These are phyloP conservation scores for Aspergillus novofumigatus DNA, from an alignment of 2,329 filamentous ascomycete species.

Conservation along the genomic window DNA sequence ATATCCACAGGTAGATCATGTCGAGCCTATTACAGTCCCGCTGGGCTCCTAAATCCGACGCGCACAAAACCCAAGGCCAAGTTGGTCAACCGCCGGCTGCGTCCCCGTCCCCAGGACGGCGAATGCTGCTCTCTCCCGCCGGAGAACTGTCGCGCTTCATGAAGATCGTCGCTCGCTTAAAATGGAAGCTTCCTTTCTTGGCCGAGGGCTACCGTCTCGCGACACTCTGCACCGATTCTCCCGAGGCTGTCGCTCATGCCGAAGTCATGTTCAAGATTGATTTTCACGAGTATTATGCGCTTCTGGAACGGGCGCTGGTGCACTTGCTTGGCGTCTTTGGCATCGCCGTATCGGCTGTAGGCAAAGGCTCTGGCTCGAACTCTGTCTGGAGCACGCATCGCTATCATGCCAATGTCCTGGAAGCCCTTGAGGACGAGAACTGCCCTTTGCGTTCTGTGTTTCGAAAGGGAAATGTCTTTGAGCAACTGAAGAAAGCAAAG, in stretches of 20 bases:
- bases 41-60: conserved; percentile 11
- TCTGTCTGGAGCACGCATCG: conserved; percentile 45
- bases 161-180: conserved; percentile 57
- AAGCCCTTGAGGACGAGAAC: conserved; percentile 53
- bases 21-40: conserved; percentile 5
- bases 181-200: conserved; percentile 62
- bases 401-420: conserved; percentile 68
- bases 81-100: background rate
- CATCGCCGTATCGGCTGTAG: conserved; percentile 46
- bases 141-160: conserved; percentile 55
- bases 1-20: background rate
- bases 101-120: conserved; percentile 6
- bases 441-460: conserved; percentile 57
- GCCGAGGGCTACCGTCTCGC: conserved; percentile 55
- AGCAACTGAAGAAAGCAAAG: conserved; percentile 62
- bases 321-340: conserved; percentile 63
- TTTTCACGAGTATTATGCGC: conserved; percentile 71
- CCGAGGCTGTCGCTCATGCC: conserved; percentile 32
- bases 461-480: conserved; percentile 52
- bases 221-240: conserved; percentile 30
- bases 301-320: conserved; percentile 67
- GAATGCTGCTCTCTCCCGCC: conserved; percentile 14
- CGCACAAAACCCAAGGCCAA: background rate
- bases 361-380: conserved; percentile 18
- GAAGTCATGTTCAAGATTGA: conserved; percentile 73